Base-by-base conservation (phyloP, 495 filamentous ascomycete species). In the Collariella sp. region DNA sequence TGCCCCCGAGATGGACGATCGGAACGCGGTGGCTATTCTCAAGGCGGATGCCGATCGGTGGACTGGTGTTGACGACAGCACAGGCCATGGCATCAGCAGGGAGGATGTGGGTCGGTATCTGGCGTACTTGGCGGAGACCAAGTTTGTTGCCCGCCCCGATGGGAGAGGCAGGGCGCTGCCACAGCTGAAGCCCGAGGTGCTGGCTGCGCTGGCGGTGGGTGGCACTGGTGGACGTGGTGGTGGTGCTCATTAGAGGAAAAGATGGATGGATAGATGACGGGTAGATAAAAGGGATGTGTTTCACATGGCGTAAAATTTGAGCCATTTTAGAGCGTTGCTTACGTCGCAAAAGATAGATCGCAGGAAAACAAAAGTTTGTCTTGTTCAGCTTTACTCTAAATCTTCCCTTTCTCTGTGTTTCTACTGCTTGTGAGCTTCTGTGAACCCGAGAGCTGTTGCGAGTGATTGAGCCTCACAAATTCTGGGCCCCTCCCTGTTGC, bases 1-100 rank as follows among this genome's bases (percentile, higher is more conserved):
- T 52, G 88, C 89, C 1, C 89, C 88, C 0, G 87, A 88, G 63
- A 74, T 96, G 20, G 86, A 88, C 52, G 88, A 95, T 60, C 64
- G 67, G 15, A 91, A 94, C 58, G 82, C 91, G 2, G 75, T 76
- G 0, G 67, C 72, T 1, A 75, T 86, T 0, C 70, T 95, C 23
- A 76, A 75, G 54, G 67, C 73, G 0, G 85, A 91, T 62, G 75
- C 74, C 0, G 65, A 74, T 33, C 60, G 59, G 38, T 86, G 78
- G 77, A 84, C 83, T 2, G 79, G 79, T 9, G 69, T 83, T 18
- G 84, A 89, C 61, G 72, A 71, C 29, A 82, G 79, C 29, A 77
- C 74, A 0, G 86, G 84, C 10, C 73, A 76, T 13, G 81, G 78
- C 38, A 82, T 91, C 2, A 79, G 71, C n/a, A 76, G 79, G 54